Base-by-base conservation (phyloP, 768 basidiomycete genomes). In the Macrolepiota fuliginosa region DNA sequence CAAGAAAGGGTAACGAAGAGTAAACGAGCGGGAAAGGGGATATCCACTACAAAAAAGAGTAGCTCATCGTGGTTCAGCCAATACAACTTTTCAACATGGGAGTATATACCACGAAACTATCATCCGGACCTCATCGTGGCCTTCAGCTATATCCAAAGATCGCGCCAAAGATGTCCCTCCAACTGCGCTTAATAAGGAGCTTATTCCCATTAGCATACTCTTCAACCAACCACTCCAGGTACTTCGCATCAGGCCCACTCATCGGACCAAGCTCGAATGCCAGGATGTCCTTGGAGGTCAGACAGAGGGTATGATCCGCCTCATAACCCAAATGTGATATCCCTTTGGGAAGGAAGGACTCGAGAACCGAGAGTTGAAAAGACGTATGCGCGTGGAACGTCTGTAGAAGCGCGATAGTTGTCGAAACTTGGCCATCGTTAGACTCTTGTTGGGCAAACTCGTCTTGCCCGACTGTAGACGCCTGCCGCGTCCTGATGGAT, bases 251-350 rank as follows among this genome's bases (percentile, higher is more conserved):
- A 51, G 87, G 68, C 4, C 77, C 74, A 67, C 91, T 94, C 61
- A 91, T 73, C 6, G 91, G 87, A 1, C 90, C 88, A 0, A 94
- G 80, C 69, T 90, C 90, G 51, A 94, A 86, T 13, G 83, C 76
- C 11, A 84, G 57, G 7, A 93, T 75, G 62, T 91, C 89, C 65
- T 80, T 84, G 11, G 90, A 83, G 1, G 81, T 78, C 17, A 92
- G 71, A 29, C 68, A 68, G 11, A 86, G 49, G 1, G 53, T 39
- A n/a, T 11, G 56, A 56, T 46, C 50, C 17, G 56, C 61, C 29
- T 37, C 47, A 9, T 27, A 37, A 7, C 29, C 55, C 35, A 27
- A 47, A 39, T 59, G 42, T 53, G 60, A 62, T 27, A 64, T 37
- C 15, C 65, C 64, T 45, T 63, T 50, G 9, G 72, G 73, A 1